Percentiles rank a stretch among this genome's conserved stretches.
phyloP scores from a whole-genome alignment of 768 basidiomycete species.

The Phlebiopsis flavidoalba region DNA sequence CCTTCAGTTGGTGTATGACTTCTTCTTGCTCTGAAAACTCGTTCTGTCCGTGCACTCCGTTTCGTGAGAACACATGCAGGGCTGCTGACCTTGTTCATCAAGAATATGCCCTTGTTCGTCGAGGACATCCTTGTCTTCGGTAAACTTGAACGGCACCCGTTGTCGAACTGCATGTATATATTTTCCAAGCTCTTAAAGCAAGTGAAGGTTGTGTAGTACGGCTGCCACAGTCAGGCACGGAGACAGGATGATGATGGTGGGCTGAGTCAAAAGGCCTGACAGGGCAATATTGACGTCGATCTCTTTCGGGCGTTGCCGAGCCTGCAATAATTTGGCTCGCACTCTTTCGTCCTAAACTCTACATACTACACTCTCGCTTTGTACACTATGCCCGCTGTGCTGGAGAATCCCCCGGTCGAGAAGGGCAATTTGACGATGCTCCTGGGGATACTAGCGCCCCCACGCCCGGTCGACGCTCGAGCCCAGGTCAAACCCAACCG shows the following conservation, averaged over 20 bases:
- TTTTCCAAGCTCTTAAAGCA: background rate
- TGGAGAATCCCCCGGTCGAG: slow-evolving; percentile 24
- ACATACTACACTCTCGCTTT: background rate
- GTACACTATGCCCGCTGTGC: background rate
- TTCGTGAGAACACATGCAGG: background rate
- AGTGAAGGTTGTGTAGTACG: background rate
- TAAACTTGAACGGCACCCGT: slow-evolving; percentile 18
- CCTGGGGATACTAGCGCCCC: slow-evolving; percentile 26
- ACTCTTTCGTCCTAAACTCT: background rate
- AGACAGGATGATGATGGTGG: background rate
- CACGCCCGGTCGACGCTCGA: background rate
- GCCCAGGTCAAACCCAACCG: slow-evolving; percentile 15
- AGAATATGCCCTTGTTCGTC: slow-evolving; percentile 15
- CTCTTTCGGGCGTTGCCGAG: background rate
- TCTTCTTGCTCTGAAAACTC: slow-evolving; percentile 22
- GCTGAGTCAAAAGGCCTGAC: background rate
- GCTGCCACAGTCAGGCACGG: background rate
- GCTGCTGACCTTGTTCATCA: slow-evolving; percentile 23
- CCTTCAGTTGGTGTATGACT: slow-evolving; percentile 19
- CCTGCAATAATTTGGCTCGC: background rate
- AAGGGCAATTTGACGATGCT: slow-evolving; percentile 64
- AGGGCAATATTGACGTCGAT: background rate
- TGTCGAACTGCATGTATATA: slow-evolving; percentile 12
- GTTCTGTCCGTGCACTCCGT: background rate
- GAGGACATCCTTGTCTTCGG: slow-evolving; percentile 9